A percentile compares a stretch with the other conserved stretches of the same genome.
These are phyloP conservation scores for Penicillium sp. DNA, from an alignment of 2,329 filamentous ascomycete species.

Conservation along the genomic window DNA sequence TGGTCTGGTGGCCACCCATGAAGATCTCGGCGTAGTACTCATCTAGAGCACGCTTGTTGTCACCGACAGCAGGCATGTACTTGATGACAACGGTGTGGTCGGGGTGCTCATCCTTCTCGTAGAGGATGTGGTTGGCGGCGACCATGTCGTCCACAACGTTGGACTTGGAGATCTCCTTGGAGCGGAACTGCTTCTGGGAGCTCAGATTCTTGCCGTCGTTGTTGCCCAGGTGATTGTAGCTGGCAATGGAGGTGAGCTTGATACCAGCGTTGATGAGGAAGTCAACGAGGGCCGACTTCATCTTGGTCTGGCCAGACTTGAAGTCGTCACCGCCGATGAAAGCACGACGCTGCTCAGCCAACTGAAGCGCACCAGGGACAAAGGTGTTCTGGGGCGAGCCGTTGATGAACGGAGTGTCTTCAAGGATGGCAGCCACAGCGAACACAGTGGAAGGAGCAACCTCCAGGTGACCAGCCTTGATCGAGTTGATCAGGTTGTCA, in stretches of 20 bases:
- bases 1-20: conserved; percentile 96
- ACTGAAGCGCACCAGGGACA: conserved; percentile 83
- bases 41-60: conserved; percentile 97
- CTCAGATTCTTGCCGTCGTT: conserved; percentile 99
- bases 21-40: conserved; percentile 99
- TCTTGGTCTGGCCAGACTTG: conserved; percentile 99
- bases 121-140: conserved; percentile 86
- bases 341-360: conserved; percentile 80
- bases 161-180: conserved; percentile 99
- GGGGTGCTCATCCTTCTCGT: conserved; percentile 88
- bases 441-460: conserved; percentile 96
- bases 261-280: conserved; percentile 98
- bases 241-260: conserved; percentile 96
- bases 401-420: conserved; percentile 93
- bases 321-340: conserved; percentile 99
- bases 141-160: conserved; percentile 99
- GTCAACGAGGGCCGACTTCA: conserved; percentile 98
- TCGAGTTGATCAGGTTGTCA: conserved; percentile 84
- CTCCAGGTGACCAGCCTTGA: conserved; percentile 82
- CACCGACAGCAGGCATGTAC: conserved; percentile 98
- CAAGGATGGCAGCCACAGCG: conserved; percentile 88
- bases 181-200: conserved; percentile 97
- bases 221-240: conserved; percentile 99
- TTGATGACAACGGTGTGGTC: conserved; percentile 99
- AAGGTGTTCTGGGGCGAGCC: conserved; percentile 99